Base-by-base conservation (phyloP, 2,329 filamentous ascomycete genomes). In the Penicillium hesseltinei region DNA sequence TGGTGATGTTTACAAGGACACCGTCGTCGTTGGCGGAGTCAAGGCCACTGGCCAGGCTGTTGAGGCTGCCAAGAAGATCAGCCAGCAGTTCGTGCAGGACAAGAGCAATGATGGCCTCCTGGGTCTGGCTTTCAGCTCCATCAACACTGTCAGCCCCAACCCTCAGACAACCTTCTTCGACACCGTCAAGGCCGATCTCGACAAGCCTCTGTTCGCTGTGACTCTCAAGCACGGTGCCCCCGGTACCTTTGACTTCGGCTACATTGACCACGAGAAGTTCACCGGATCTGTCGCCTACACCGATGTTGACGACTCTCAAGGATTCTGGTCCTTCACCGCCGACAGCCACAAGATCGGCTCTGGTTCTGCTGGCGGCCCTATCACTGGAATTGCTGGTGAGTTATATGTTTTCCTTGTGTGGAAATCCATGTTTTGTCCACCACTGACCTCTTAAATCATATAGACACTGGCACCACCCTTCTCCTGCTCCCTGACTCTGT, bases 381-480 rank as follows among this genome's bases (percentile, higher is more conserved):
- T 85, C 71, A 63, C 70, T 42, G 81, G 80, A 63, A 89, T 90
- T 70, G 84, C 85, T 57, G 71, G 70, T 72, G 59, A 47, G 63
- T 62, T 17, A 21, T 21, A 21, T n/a, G 5, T 29, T 5, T 5
- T 27, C 23, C 17, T 8, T 21, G 3, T 49, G 8, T 31, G 19
- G 8, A 15, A 3, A 11, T 27, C 8, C n/a, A 21, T 29, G 13
- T 19, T 33, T 19, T 39, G 23, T 15, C 15, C 11, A 17, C 2
- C 25, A 45, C 47, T 56, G 8, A 56, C 17, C 6, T 13, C 17
- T 51, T 8, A 53, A 53, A 46, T 40, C 36, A 13, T 33, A 23
- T 54, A 66, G 88, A 90, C 75, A 90, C 88, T 2, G 88, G 88
- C 53, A 90, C 88, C 55, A 87, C 86, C 1, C 83, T 90, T 31